Conservation (phyloP, 345 rosid species). For the Sonneratia caseolaris region DNA sequence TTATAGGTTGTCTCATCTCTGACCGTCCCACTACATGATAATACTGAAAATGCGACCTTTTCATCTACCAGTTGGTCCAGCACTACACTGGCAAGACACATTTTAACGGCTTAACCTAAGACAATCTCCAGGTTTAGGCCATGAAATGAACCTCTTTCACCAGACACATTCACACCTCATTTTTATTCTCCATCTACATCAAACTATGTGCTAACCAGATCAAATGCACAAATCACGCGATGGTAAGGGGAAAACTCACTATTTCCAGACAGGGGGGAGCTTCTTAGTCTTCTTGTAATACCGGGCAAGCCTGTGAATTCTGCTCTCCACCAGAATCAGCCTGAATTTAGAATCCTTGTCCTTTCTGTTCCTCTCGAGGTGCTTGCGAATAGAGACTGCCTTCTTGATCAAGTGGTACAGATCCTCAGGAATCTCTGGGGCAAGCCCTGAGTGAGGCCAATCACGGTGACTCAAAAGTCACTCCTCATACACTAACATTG, state of each 20-base stretch:
- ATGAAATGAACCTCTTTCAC: no score
- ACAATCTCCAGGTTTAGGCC: no score
- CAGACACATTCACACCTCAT: not conserved
- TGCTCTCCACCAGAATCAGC: constrained; percentile 44
- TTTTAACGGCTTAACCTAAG: no score
- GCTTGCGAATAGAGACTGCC: constrained; percentile 47
- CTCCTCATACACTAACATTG: not conserved
- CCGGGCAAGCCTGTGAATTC: constrained; percentile 43
- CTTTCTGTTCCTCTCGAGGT: constrained; percentile 43
- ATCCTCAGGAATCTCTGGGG: constrained; percentile 45
- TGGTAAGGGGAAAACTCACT: constrained; percentile 3
- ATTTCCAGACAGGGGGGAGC: constrained; percentile 23
- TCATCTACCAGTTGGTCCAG: no score
- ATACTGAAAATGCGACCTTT: no score
- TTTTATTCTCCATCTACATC: not conserved
- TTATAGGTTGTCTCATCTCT: no score
- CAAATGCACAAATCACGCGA: not conserved
- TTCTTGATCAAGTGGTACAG: constrained; percentile 45
- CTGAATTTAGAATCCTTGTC: constrained; percentile 27
- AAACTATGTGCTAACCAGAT: not conserved
- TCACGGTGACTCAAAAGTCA: not conserved
- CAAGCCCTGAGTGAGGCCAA: constrained; percentile 19
- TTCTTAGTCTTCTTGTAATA: constrained; percentile 22
- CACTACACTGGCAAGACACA: no score
- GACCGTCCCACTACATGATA: no score